Percentiles rank a stretch among this genome's conserved stretches.
These are phyloP conservation scores for Geranium rotundifolium DNA, from an alignment of 345 rosid species.

Conservation along the genomic window DNA sequence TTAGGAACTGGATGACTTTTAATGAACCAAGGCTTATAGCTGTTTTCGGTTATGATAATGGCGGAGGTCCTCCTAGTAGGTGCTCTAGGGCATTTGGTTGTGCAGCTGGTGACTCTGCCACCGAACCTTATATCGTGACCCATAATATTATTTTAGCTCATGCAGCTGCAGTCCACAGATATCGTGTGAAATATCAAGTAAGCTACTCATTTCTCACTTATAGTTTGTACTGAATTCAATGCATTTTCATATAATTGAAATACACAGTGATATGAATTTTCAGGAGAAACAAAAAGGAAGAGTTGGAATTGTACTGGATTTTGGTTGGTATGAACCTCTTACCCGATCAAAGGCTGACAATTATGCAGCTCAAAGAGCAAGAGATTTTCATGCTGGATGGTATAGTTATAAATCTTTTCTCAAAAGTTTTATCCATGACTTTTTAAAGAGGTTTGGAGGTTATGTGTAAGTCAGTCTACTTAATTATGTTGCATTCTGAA, in stretches of 20 bases:
- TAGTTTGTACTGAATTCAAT: background rate
- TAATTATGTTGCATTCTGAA: too few relatives aligned
- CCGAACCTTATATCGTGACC: slow-evolving; percentile 53
- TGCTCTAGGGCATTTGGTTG: slow-evolving; percentile 51
- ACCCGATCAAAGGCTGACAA: slow-evolving; percentile 40
- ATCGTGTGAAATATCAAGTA: slow-evolving; percentile 15
- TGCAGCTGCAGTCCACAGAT: slow-evolving; percentile 45
- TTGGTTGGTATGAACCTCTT: slow-evolving; percentile 56
- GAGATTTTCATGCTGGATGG: slow-evolving; percentile 74
- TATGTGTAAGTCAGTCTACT: too few relatives aligned
- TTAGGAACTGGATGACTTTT: slow-evolving; percentile 60
- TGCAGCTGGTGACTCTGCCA: slow-evolving; percentile 38
- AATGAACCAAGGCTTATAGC: slow-evolving; percentile 56
- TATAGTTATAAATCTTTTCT: slow-evolving; percentile 6
- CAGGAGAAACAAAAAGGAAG: slow-evolving; percentile 46
- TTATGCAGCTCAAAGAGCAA: slow-evolving; percentile 56
- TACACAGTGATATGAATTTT: background rate
- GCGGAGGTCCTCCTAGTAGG: slow-evolving; percentile 40
- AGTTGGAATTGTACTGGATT: slow-evolving; percentile 56
- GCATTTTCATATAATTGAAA: background rate
- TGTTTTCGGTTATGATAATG: slow-evolving; percentile 47
- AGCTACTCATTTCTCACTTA: background rate
- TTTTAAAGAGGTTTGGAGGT: too few relatives aligned
- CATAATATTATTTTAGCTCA: slow-evolving; percentile 50
- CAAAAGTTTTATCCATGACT: too few relatives aligned